phyloP scores from a whole-genome alignment of 2,329 filamentous ascomycete species.

The Alternaria burnsii region DNA sequence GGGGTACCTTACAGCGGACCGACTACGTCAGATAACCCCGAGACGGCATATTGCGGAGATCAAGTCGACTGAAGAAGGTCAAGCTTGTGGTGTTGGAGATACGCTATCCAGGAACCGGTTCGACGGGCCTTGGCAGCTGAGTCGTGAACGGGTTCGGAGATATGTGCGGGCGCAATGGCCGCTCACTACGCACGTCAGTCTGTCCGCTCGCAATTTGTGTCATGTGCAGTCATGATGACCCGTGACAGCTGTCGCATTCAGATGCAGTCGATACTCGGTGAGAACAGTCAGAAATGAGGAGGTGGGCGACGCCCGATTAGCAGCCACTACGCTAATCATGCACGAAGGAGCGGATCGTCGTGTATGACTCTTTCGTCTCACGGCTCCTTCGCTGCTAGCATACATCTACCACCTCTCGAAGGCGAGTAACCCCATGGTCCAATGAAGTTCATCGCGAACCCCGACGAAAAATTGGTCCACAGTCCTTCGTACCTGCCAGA shows the following conservation, averaged over 20 bases:
- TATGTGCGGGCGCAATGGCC: neutral
- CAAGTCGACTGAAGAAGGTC: neutral
- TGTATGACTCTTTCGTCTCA: slow-evolving; percentile 2
- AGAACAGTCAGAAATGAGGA: neutral
- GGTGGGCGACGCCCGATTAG: neutral
- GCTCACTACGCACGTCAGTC: neutral
- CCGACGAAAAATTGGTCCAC: neutral
- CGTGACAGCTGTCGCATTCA: neutral
- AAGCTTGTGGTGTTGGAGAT: slow-evolving; percentile 5
- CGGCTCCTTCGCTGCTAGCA: neutral
- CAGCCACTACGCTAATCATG: slow-evolving; percentile 5
- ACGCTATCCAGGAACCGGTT: slow-evolving; percentile 12
- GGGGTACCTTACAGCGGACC: slow-evolving; percentile 1
- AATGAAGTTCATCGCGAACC: neutral
- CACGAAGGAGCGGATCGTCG: neutral
- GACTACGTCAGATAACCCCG: slow-evolving; percentile 4
- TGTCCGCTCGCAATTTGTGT: neutral
- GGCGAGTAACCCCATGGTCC: neutral
- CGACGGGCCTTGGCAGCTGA: slow-evolving; percentile 5
- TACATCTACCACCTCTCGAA: neutral
- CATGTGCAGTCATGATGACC: neutral
- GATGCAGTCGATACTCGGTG: neutral
- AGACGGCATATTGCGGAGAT: slow-evolving; percentile 3
- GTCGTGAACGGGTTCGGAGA: slow-evolving; percentile 4
- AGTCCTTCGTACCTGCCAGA: neutral